A percentile compares a stretch with the other conserved stretches of the same genome.
Evolutionary conservation across 1,284 basidiomycete genomes (phyloP).

Genomic region (Tilletia indica): DNA sequence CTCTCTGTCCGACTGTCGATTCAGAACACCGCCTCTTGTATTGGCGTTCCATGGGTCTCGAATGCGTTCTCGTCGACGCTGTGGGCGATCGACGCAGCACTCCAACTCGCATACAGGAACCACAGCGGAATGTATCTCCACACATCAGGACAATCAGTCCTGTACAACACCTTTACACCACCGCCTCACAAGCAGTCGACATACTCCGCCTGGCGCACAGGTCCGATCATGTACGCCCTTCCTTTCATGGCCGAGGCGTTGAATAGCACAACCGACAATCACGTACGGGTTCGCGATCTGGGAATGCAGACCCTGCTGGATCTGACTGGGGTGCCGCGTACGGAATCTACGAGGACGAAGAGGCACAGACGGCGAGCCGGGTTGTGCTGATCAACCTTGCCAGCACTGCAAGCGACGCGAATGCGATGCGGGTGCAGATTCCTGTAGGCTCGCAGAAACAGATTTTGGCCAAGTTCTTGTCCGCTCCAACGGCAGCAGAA

Average conservation of each 20-base stretch:
- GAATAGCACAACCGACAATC: constrained; percentile 39
- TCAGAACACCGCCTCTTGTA: constrained; percentile 72
- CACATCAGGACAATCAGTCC: constrained; percentile 51
- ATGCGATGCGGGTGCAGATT: constrained; percentile 59
- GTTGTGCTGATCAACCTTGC: constrained; percentile 69
- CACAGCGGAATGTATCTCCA: constrained; percentile 27
- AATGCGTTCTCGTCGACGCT: constrained; percentile 71
- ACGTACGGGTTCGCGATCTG: constrained; percentile 8
- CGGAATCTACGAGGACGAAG: constrained; percentile 64
- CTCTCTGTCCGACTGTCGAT: neutral
- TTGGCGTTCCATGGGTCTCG: constrained; percentile 73
- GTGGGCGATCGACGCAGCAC: constrained; percentile 60
- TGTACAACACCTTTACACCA: constrained; percentile 57
- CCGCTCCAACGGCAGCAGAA: constrained; percentile 63
- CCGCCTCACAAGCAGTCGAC: constrained; percentile 30
- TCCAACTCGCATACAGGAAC: constrained; percentile 26
- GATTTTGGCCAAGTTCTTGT: constrained; percentile 58
- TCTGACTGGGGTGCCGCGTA: constrained; percentile 65
- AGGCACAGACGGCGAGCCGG: constrained; percentile 58
- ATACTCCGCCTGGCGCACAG: constrained; percentile 20
- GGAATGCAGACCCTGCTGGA: constrained; percentile 16
- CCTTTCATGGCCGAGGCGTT: constrained; percentile 69
- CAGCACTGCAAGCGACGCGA: constrained; percentile 49
- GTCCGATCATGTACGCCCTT: constrained; percentile 61
- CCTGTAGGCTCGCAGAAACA: constrained; percentile 25